Evolutionary conservation across 73 alveolate species (phyloP), one percentile per base, ranked within the genome.

Genomic region (Tetrahymena malaccensis): DNA sequence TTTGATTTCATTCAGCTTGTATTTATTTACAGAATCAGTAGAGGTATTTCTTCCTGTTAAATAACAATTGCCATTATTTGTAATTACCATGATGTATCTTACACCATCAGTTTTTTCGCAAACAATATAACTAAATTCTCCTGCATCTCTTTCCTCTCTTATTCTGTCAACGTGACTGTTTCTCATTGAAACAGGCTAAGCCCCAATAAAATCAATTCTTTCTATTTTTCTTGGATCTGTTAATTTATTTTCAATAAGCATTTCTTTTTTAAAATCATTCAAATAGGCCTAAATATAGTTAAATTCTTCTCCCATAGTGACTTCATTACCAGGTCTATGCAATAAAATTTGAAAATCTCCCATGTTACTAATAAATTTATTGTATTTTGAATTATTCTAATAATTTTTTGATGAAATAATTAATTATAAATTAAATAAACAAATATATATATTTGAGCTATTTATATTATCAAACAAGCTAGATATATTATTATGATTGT

Each of bases 81-180:
- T n/a, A 22, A 94, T 43, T 19, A 94, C 70, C 85, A 85, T 43
- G 10, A 94, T 55, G 43, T 85, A 94, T 43, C 95, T 94, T 16
- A 85, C 96, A 10, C 96, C 96, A 94, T 85, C 95, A 16, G 96
- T 94, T 85, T 85, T 94, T 43, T 94, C 96, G 43, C 96, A 94
- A 19, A 94, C 95, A 1, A 85, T 70, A 70, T 70, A 70, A 11
- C 89, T 70, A 70, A 70, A n/a, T 4, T 70, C 50, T 44, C 94
- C 84, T 31, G 6, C 94, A 34, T 43, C 58, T 55, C 43, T 34
- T 12, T 94, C 70, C 16, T 50, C 50, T 84, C 93, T 94, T 27
- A 94, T 94, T 35, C 89, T 38, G 0, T 31, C 38, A 31, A 31
- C 58, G 9, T 94, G 93, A 15, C 84, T 94, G 22, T 19, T 85